Evolutionary conservation across 768 basidiomycete genomes (phyloP), one percentile per base, ranked within the genome.

Genomic region (Serpula lacrymans): DNA sequence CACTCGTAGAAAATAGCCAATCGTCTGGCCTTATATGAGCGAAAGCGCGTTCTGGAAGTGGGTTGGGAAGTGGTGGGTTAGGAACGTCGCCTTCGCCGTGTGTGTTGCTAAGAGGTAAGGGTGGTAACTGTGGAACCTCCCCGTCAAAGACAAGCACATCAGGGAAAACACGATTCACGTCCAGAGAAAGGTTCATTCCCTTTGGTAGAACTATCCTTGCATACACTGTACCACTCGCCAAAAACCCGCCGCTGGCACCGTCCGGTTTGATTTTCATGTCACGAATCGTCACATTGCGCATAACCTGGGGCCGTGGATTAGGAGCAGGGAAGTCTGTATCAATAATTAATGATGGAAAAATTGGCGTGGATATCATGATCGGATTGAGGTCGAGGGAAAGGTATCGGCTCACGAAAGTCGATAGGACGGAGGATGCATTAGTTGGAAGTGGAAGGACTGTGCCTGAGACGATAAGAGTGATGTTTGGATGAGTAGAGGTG

Each of bases 101-200:
- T 16, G 48, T 34, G 20, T 41, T 35, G 42, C 34, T 10, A 6
- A 27, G 29, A 2, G 41, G 34, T 7, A 47, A 28, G 3, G 41
- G 21, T 25, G 45, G 27, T 9, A 8, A 41, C 23, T 10, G 12
- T 5, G 79, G 75, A 0, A 76, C 71, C 16, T 78, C 76, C 3
- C 88, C 88, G 47, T 92, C 88, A 43, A 78, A 90, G 4, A 91
- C 72, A 5, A 90, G 59, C 20, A 85, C 80, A 54, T 92, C 88
- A 0, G 88, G 87, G 41, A 85, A 68, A 20, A 89, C 75, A 30
- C 68, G 72, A 6, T 65, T 72, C 14, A 89, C 80, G 30, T 80
- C 66, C 37, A 89, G 58, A n/a, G 65, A 68, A 20, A 88, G 63
- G 40, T 84, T 60, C 60, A 92, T 76, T 31, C 85, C 86, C 30